Conservation (phyloP, 176 grass and related monocot genomes). For the Cocos nucifera region DNA sequence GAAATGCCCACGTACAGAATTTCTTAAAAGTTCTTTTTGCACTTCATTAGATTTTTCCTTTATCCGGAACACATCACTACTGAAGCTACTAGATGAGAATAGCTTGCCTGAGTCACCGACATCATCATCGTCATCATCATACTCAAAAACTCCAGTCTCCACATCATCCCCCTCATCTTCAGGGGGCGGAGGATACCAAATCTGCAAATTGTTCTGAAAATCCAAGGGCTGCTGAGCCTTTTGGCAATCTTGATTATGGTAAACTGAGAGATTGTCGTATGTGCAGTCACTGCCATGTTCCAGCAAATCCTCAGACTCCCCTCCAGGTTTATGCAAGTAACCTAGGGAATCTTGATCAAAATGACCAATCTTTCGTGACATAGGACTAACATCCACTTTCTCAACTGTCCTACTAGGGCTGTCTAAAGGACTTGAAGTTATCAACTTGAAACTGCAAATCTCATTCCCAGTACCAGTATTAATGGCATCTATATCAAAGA, state of each 20-base stretch:
- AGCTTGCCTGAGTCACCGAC: slow-evolving; percentile 26
- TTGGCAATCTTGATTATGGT: slow-evolving; percentile 23
- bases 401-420: slow-evolving; percentile 45
- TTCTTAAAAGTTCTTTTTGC: slow-evolving; percentile 40
- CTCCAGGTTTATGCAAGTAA: slow-evolving; percentile 7
- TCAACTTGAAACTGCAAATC: slow-evolving; percentile 32
- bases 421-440: slow-evolving; percentile 43
- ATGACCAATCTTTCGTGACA: slow-evolving; percentile 21
- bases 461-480: slow-evolving; percentile 47
- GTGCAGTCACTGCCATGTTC: not conserved
- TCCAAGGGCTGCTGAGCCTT: slow-evolving; percentile 33
- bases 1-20: slow-evolving; percentile 46
- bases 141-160: slow-evolving; percentile 47
- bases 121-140: slow-evolving; percentile 43
- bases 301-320: slow-evolving; percentile 1
- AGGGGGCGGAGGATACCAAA: slow-evolving; percentile 69
- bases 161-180: slow-evolving; percentile 50
- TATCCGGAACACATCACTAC: slow-evolving; percentile 7
- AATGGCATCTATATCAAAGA: slow-evolving; percentile 74
- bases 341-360: slow-evolving; percentile 40
- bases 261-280: not conserved
- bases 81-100: slow-evolving; percentile 29
- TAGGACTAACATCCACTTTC: slow-evolving; percentile 29
- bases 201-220: slow-evolving; percentile 31
- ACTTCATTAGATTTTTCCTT: slow-evolving; percentile 15